Evolutionary conservation across 202 grass and related monocot genomes (phyloP), one percentile per base, ranked within the genome.

Genomic region (Zizania palustris): DNA sequence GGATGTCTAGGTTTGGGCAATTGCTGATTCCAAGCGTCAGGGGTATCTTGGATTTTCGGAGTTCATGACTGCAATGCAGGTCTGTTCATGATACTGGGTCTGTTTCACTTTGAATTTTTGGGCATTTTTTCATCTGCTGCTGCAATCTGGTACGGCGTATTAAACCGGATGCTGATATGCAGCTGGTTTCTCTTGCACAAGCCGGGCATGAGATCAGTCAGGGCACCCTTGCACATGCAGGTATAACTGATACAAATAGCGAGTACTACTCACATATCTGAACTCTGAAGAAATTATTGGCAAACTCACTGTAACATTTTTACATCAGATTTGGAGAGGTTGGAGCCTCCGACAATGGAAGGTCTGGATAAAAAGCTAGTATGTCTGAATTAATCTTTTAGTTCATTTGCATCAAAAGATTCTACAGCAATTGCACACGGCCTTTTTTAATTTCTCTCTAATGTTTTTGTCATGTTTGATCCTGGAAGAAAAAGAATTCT

Each of bases 111-210:
- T 78, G 19, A 45, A 74, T 51, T 74, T 28, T 49, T 20, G 57
- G 41, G 41, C 13, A 42, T 63, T 63, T 16, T 16, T 77, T 6
- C 6, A 28, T 48, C 33, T 69, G 1, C 13, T 79, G 11, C 42
- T 70, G 40, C 45, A 60, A 69, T 20, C 28, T 60, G 13, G n/a
- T 50, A 16, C 1, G 9, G 11, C 45, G 35, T 10, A 33, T 65
- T 72, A 18, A 57, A 72, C 3, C 9, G 1, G 18, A 53, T 69
- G 39, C 4, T 36, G 63, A 77, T 69, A 9, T 69, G 86, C 87
- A 97, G 94, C 89, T 97, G 80, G 76, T 97, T 86, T 90, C 91
- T 42, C 79, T 93, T 22, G 91, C 88, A 67, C 91, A 97, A 82
- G 80, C 74, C 59, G 94, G 91, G 59, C 76, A 84, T 60, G 95